Evolutionary conservation across 2,329 filamentous ascomycete species (phyloP), one percentile per base, ranked within the genome.

Genomic region (Sodiomyces alkalinus): DNA sequence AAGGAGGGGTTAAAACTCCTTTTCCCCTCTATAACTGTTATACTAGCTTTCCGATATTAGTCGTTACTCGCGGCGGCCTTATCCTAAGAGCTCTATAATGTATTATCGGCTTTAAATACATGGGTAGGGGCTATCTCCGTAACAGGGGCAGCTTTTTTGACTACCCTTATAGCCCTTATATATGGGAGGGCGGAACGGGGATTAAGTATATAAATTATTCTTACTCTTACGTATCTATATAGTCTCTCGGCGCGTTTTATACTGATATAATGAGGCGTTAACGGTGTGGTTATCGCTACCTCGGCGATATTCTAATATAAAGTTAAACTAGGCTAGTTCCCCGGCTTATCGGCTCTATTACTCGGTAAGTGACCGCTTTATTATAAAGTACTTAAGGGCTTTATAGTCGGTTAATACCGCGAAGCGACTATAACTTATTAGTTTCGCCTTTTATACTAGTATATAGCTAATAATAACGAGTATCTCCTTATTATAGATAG

Each of bases 371-470:
- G 11, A 10, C 11, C 7, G 5, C 12, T 19, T 26, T 9, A 17
- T 17, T 26, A 26, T 26, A 26, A 17, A 26, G 24, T 17, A 17
- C 20, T n/a, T n/a, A n/a, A n/a, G n/a, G n/a, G n/a, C n/a, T n/a
- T n/a, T n/a, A n/a, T n/a, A n/a, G n/a, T n/a, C n/a, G n/a, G n/a
- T n/a, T n/a, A n/a, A n/a, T n/a, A n/a, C n/a, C n/a, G n/a, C n/a
- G n/a, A n/a, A n/a, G n/a, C n/a, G n/a, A n/a, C n/a, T n/a, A n/a
- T n/a, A n/a, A n/a, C n/a, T n/a, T n/a, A n/a, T n/a, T n/a, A n/a
- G n/a, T n/a, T n/a, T n/a, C n/a, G n/a, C n/a, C n/a, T n/a, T n/a
- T n/a, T n/a, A n/a, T n/a, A n/a, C n/a, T n/a, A n/a, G n/a, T n/a
- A n/a, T n/a, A n/a, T n/a, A n/a, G n/a, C n/a, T n/a, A n/a, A n/a